These are phyloP conservation scores for Tremella yokohamensis DNA, from an alignment of 768 basidiomycete species.

Conservation along the genomic window DNA sequence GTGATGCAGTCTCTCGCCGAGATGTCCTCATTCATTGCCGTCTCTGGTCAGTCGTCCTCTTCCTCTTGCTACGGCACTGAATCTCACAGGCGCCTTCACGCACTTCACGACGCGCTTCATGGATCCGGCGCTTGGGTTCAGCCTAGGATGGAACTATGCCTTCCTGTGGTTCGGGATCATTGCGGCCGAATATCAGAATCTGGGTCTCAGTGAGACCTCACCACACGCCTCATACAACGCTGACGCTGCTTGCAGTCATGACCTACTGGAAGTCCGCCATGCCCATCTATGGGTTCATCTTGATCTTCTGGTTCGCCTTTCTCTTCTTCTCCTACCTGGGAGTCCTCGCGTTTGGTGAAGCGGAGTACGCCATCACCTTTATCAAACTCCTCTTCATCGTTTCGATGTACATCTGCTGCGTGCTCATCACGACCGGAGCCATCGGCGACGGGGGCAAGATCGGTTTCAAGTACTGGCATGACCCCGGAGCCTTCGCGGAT, in stretches of 20 bases:
- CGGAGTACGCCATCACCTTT: neutral
- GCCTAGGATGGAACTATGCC: slow-evolving; percentile 3
- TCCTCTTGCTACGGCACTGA: too few species aligned
- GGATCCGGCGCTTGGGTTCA: too few species aligned
- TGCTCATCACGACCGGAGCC: neutral
- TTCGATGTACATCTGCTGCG: neutral
- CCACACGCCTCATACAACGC: too few species aligned
- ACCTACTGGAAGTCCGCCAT: neutral
- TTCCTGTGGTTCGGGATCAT: slow-evolving; percentile 1
- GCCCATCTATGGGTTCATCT: neutral
- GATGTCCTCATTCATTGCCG: too few species aligned
- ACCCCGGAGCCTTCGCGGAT: slow-evolving; percentile 1
- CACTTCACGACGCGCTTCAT: too few species aligned
- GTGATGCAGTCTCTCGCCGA: too few species aligned
- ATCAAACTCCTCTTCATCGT: neutral
- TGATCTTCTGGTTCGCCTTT: slow-evolving; percentile 1
- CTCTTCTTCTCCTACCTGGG: neutral
- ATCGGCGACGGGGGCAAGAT: neutral
- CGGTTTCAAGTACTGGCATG: slow-evolving; percentile 1
- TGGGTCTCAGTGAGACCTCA: neutral
- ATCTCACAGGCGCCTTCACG: too few species aligned
- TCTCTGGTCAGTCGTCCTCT: too few species aligned
- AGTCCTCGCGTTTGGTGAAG: slow-evolving; percentile 1
- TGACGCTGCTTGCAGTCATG: neutral
- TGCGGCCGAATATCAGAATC: neutral